Evolutionary conservation across 805 yeast species (phyloP).

Genomic region (Monosporozyma servazzii): DNA sequence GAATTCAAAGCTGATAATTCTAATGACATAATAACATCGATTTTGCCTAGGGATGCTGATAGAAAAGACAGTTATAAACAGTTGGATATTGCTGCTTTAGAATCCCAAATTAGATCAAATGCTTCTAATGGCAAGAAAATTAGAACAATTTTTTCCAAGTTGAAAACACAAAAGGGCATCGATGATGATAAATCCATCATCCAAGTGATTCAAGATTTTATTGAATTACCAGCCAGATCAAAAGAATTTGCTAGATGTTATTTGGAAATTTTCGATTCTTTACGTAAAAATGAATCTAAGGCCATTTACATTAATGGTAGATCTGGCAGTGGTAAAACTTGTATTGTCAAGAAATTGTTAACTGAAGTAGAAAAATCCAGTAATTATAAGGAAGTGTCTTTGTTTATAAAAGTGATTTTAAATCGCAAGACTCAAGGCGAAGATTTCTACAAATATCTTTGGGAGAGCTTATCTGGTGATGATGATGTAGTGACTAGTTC

Average conservation of each 20-base stretch:
- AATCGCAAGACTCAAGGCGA: constrained; percentile 77
- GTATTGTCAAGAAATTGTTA: constrained; percentile 77
- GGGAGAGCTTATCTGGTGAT: constrained; percentile 61
- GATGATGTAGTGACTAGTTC: constrained; percentile 37
- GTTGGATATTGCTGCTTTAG: constrained; percentile 11
- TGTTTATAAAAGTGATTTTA: constrained; percentile 70
- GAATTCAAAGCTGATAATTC: not conserved
- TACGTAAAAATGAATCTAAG: constrained; percentile 63
- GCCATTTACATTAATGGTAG: constrained; percentile 89
- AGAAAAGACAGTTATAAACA: not conserved
- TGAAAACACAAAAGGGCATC: constrained; percentile 8
- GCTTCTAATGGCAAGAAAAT: constrained; percentile 21
- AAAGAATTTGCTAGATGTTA: constrained; percentile 65
- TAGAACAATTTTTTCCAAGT: constrained; percentile 24
- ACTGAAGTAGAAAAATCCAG: constrained; percentile 45
- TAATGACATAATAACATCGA: not conserved
- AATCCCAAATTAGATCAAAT: constrained; percentile 23
- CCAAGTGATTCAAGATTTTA: constrained; percentile 27
- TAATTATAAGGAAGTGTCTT: constrained; percentile 30
- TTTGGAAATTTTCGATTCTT: constrained; percentile 57
- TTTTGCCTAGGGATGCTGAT: not conserved
- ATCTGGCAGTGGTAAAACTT: constrained; percentile 95
- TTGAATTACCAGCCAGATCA: constrained; percentile 67
- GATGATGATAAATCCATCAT: constrained; percentile 1
- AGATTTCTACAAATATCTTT: constrained; percentile 68